These are phyloP conservation scores for Colletotrichum liaoningense DNA, from an alignment of 2,329 filamentous ascomycete species.

Conservation along the genomic window DNA sequence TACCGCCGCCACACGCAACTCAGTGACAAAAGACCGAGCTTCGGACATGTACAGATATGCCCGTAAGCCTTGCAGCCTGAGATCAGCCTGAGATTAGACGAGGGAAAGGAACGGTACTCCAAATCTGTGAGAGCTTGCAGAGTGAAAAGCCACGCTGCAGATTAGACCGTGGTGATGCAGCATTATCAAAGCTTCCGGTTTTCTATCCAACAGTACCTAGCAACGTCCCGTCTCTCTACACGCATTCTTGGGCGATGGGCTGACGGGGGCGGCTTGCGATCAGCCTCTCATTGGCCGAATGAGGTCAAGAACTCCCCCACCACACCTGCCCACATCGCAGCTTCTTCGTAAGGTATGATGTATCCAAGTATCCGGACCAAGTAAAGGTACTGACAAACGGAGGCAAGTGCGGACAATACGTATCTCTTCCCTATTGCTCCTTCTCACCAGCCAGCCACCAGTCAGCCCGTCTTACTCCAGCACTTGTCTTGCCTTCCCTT, in stretches of 20 bases:
- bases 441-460: not conserved
- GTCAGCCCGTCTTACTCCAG: not conserved
- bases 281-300: conserved; percentile 11
- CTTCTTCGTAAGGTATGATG: not conserved
- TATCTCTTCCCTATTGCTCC: not conserved
- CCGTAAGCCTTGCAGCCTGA: not conserved
- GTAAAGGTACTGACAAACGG: not conserved
- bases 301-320: conserved; percentile 3
- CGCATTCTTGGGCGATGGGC: not conserved
- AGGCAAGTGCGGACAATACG: not conserved
- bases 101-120: too few species aligned
- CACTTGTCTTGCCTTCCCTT: not conserved
- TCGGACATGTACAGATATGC: not conserved
- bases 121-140: too few species aligned
- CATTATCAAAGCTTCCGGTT: conserved; percentile 9
- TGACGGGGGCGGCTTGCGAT: conserved; percentile 14
- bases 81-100: not conserved
- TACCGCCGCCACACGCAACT: not conserved
- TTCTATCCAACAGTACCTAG: not conserved
- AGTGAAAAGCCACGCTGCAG: not conserved
- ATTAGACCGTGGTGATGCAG: conserved; percentile 15
- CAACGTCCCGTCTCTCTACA: not conserved
- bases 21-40: not conserved
- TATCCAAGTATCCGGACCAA: not conserved
- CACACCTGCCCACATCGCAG: not conserved